Conservation (phyloP, 805 yeast species). For the Ogataea kodamae region DNA sequence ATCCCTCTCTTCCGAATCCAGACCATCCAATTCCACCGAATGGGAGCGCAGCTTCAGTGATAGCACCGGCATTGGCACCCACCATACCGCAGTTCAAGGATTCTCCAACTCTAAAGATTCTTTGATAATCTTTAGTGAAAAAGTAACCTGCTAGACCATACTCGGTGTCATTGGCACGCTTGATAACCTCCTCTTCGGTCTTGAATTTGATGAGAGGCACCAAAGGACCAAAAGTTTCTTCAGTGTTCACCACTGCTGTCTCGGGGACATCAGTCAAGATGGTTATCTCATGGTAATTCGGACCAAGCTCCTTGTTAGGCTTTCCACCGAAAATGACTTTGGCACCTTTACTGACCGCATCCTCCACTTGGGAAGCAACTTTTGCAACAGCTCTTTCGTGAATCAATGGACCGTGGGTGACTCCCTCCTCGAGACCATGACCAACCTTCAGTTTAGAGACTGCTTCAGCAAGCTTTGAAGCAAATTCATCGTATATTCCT, state of each 20-base stretch:
- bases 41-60: constrained; percentile 66
- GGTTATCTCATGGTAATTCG: constrained; percentile 65
- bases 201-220: constrained; percentile 66
- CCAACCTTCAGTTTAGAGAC: constrained; percentile 53
- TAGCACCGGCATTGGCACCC: constrained; percentile 72
- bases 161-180: constrained; percentile 59
- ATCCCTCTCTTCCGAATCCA: constrained; percentile 81
- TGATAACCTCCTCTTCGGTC: constrained; percentile 61
- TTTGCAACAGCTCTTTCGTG: constrained; percentile 59
- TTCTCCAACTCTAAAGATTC: constrained; percentile 61
- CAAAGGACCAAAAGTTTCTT: constrained; percentile 81
- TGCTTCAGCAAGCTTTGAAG: constrained; percentile 43
- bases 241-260: constrained; percentile 54
- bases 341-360: constrained; percentile 69
- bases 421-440: constrained; percentile 52
- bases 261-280: constrained; percentile 57
- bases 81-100: constrained; percentile 76
- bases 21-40: constrained; percentile 78
- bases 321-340: constrained; percentile 59
- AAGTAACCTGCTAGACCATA: constrained; percentile 80
- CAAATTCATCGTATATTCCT: constrained; percentile 60
- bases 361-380: constrained; percentile 58
- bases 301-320: constrained; percentile 52
- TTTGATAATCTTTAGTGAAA: constrained; percentile 51
- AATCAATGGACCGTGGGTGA: constrained; percentile 76